Conservation (phyloP, 441 rosid species). For the Erysimum cheiri region DNA sequence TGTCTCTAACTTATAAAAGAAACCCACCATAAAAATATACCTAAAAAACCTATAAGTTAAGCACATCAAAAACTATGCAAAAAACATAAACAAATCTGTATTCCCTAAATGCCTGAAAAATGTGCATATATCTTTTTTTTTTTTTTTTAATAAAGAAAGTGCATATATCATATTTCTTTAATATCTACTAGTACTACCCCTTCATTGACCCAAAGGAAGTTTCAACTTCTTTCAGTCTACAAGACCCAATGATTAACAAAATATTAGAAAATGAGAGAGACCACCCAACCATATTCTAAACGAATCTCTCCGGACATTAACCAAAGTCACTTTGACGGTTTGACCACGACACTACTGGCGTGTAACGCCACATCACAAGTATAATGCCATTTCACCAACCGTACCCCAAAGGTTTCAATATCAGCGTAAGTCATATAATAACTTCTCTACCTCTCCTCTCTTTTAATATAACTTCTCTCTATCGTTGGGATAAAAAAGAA, state of each 20-base stretch:
- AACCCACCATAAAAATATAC: too few relatives aligned
- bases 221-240: slow-evolving; percentile 15
- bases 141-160: too few relatives aligned
- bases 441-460: background rate
- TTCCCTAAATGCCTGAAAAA: background rate
- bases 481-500: too few relatives aligned
- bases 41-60: too few relatives aligned
- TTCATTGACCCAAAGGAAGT: background rate
- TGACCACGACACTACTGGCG: slow-evolving; percentile 23
- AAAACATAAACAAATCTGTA: too few relatives aligned
- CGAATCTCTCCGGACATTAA: slow-evolving; percentile 26
- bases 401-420: background rate
- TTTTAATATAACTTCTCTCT: slow-evolving; percentile 14
- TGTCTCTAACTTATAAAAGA: too few relatives aligned
- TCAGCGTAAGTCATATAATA: background rate
- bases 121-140: too few relatives aligned
- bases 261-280: slow-evolving; percentile 18
- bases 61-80: too few relatives aligned
- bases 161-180: background rate
- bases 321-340: slow-evolving; percentile 2
- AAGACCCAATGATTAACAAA: slow-evolving; percentile 24
- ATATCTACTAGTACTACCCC: background rate
- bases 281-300: slow-evolving; percentile 37
- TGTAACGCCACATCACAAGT: background rate
- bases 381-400: slow-evolving; percentile 42